These are phyloP conservation scores for Lasiodiplodia sp. DNA, from an alignment of 2,329 filamentous ascomycete genomes.

Conservation along the genomic window DNA sequence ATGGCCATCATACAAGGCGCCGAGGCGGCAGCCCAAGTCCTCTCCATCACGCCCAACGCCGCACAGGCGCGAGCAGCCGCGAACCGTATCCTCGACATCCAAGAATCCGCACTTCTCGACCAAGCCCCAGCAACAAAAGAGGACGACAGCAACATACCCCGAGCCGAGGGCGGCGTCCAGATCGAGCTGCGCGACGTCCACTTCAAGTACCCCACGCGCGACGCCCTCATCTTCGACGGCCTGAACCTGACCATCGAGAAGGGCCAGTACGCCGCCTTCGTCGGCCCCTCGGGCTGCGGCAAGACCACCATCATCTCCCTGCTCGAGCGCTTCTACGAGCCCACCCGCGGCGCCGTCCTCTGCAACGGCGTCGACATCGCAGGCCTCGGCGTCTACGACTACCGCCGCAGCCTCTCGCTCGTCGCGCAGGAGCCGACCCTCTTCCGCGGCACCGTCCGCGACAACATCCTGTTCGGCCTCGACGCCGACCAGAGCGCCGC, in stretches of 20 bases:
- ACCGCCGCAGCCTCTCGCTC: slow-evolving; percentile 79
- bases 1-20: slow-evolving; percentile 82
- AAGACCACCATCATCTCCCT: slow-evolving; percentile 94
- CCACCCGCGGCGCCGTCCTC: slow-evolving; percentile 78
- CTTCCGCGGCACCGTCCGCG: slow-evolving; percentile 85
- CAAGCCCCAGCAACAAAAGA: slow-evolving; percentile 77
- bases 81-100: slow-evolving; percentile 58
- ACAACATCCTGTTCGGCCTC: slow-evolving; percentile 77
- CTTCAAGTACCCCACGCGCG: slow-evolving; percentile 91
- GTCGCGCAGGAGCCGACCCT: slow-evolving; percentile 90
- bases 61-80: slow-evolving; percentile 90
- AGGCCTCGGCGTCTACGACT: slow-evolving; percentile 71
- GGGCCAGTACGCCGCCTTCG: slow-evolving; percentile 85
- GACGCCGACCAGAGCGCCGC: slow-evolving; percentile 62
- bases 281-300: slow-evolving; percentile 90
- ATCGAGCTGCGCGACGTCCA: slow-evolving; percentile 93
- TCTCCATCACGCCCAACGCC: slow-evolving; percentile 92
- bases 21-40: slow-evolving; percentile 85
- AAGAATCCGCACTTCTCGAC: slow-evolving; percentile 77
- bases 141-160: slow-evolving; percentile 63
- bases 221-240: slow-evolving; percentile 87
- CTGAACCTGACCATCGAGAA: slow-evolving; percentile 77
- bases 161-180: slow-evolving; percentile 67
- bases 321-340: slow-evolving; percentile 93
- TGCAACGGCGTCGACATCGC: slow-evolving; percentile 85